Evolutionary conservation across 1,139 yeast species (phyloP).

Genomic region (Candida sanyaensis): DNA sequence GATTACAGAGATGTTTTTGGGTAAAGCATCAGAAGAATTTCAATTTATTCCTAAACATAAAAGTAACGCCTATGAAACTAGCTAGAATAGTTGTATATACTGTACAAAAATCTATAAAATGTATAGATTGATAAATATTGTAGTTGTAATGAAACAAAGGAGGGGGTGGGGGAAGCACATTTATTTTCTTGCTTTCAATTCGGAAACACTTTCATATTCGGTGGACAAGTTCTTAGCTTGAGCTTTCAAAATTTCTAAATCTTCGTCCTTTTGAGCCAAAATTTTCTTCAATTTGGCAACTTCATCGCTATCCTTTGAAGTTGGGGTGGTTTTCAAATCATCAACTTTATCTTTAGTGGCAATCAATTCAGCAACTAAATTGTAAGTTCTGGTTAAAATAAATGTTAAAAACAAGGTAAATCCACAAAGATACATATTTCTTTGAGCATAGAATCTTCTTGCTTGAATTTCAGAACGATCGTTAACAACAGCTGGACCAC

Average conservation of each 20-base stretch:
- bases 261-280: conserved; percentile 61
- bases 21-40: conserved; percentile 76
- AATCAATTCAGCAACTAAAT: conserved; percentile 75
- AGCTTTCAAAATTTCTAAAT: conserved; percentile 65
- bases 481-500: conserved; percentile 27
- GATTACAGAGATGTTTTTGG: conserved; percentile 93
- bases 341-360: conserved; percentile 62
- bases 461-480: conserved; percentile 85
- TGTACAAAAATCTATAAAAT: too few relatives aligned
- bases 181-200: conserved; percentile 13
- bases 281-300: conserved; percentile 51
- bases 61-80: conserved; percentile 68
- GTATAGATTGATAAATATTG: too few relatives aligned
- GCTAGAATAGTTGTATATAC: conserved; percentile 1
- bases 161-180: neutral
- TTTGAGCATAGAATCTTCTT: conserved; percentile 90
- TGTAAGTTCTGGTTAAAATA: conserved; percentile 83
- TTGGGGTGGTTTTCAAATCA: conserved; percentile 28
- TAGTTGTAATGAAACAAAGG: neutral
- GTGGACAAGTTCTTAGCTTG: conserved; percentile 68
- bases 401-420: conserved; percentile 89
- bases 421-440: conserved; percentile 96
- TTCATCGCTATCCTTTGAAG: conserved; percentile 36
- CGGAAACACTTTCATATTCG: conserved; percentile 51
- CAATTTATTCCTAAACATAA: conserved; percentile 91